Conservation (phyloP, 208 protist genomes). For the Angomonas deanei region DNA sequence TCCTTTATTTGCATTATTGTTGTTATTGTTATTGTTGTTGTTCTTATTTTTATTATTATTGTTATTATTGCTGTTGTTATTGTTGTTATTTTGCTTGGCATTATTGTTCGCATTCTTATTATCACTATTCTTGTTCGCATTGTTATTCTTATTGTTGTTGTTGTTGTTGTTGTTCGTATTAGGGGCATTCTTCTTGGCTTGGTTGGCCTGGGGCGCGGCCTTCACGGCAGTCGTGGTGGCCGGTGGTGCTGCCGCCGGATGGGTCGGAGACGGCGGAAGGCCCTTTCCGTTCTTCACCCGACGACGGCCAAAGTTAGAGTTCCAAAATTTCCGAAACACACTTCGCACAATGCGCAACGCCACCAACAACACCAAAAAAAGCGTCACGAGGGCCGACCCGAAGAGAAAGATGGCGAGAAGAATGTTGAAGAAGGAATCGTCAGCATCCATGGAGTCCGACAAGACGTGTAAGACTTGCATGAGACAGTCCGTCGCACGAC, state of each 20-base stretch:
- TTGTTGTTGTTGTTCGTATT: background rate
- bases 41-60: background rate
- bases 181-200: background rate
- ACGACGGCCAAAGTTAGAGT: too few relatives aligned
- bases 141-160: background rate
- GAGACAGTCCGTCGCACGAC: too few relatives aligned
- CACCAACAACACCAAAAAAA: background rate
- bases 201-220: background rate
- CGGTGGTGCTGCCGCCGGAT: too few relatives aligned
- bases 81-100: background rate
- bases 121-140: background rate
- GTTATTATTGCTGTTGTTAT: conserved; percentile 3
- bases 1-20: background rate
- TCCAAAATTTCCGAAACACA: too few relatives aligned
- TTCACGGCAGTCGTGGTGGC: too few relatives aligned
- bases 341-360: conserved; percentile 12
- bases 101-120: background rate
- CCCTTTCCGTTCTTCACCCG: too few relatives aligned
- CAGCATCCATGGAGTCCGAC: conserved; percentile 19
- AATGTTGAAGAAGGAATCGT: conserved; percentile 34
- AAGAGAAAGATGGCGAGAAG: conserved; percentile 35
- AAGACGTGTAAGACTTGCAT: conserved; percentile 18
- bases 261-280: too few relatives aligned
- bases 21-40: background rate
- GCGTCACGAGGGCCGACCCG: conserved; percentile 10